Base-by-base conservation (phyloP, 2,329 filamentous ascomycete species). In the Penicillium sp. region DNA sequence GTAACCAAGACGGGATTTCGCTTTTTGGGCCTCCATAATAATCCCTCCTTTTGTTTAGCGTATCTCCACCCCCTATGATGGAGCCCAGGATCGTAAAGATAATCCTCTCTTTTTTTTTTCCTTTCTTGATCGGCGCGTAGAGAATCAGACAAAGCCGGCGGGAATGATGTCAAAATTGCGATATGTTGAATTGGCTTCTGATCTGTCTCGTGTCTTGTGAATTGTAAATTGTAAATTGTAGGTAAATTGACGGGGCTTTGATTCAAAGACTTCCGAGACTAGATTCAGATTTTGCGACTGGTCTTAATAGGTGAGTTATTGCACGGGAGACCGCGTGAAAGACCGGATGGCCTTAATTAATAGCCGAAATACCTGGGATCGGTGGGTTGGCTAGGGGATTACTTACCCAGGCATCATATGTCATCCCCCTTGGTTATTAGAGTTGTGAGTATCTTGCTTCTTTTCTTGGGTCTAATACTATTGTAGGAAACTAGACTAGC, bases 41-140 rank as follows among this genome's bases (percentile, higher is more conserved):
- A 59, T 61, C 44, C 47, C 43, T 49, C 49, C 47, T 47, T 61
- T 51, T 41, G 39, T 19, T 31, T 60, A 44, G 60, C 57, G 51
- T 49, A 55, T 59, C 53, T 44, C 64, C 64, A 66, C 64, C 64
- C 64, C 64, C 64, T 67, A 62, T 67, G 64, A 65, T 67, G 65
- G 64, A 59, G 53, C 55, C 55, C 44, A 49, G 53, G 48, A 61
- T 53, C 57, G 53, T 39, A 29, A 47, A 50, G 38, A 55, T 51
- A 36, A 19, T 33, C 23, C 31, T 53, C 4, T 17, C 17, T 38
- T 41, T 49, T 43, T 44, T 29, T 44, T 47, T 31, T 25, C 3
- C 13, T 17, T 12, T 31, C 19, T 44, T 50, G 23, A 31, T 44
- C 25, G 31, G 53, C 29, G 12, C 6, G 17, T 49, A 49, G 44